Conservation (phyloP, 768 basidiomycete genomes). For the Rhizopogon roseolus region DNA sequence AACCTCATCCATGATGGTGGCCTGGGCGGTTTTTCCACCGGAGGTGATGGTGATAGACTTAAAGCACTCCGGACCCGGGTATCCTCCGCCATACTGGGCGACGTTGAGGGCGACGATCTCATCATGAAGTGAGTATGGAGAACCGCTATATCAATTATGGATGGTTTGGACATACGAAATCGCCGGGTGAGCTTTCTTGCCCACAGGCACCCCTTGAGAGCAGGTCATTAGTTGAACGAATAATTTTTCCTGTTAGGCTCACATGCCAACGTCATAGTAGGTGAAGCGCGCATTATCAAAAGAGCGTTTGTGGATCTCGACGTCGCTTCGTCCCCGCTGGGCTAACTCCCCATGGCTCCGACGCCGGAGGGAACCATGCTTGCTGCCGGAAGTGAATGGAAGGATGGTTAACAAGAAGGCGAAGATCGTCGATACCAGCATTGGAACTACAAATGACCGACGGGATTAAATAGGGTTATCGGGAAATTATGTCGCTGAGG, state of each 20-base stretch:
- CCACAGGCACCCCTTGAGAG: slow-evolving; percentile 52
- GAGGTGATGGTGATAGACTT: slow-evolving; percentile 55
- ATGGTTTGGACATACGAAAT: slow-evolving; percentile 33
- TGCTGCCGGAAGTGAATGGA: slow-evolving; percentile 28
- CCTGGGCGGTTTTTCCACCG: slow-evolving; percentile 47
- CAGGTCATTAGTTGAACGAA: slow-evolving; percentile 1
- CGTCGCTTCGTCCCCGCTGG: slow-evolving; percentile 35
- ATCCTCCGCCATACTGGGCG: slow-evolving; percentile 49
- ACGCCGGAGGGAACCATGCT: slow-evolving; percentile 14
- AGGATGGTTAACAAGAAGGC: slow-evolving; percentile 30
- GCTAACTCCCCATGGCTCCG: slow-evolving; percentile 43
- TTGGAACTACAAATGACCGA: neutral
- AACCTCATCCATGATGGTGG: slow-evolving; percentile 60
- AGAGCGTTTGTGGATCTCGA: slow-evolving; percentile 29
- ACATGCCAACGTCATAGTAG: slow-evolving; percentile 53
- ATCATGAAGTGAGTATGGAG: slow-evolving; percentile 34
- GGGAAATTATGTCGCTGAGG: neutral
- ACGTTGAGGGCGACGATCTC: slow-evolving; percentile 25
- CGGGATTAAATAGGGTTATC: neutral
- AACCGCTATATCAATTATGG: slow-evolving; percentile 23
- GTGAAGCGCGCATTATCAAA: slow-evolving; percentile 39
- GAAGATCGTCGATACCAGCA: slow-evolving; percentile 26
- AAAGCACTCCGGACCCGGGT: slow-evolving; percentile 62
- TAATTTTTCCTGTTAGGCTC: slow-evolving; percentile 11
- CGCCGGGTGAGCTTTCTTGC: slow-evolving; percentile 25